phyloP scores from a whole-genome alignment of 208 protist species.

The Borovskyia barvae region DNA sequence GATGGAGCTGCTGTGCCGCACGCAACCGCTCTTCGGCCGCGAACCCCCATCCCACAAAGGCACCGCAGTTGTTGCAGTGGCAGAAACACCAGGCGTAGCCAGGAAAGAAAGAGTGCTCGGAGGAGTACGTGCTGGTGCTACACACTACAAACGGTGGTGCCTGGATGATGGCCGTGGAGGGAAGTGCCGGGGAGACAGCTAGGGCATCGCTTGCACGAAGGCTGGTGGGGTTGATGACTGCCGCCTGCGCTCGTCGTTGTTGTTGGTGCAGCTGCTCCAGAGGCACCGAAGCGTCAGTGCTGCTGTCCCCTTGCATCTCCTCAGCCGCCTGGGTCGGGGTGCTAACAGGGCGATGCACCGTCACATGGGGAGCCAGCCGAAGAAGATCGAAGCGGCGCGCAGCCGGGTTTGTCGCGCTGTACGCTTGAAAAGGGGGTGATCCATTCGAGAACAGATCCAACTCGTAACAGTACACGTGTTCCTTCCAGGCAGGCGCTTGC shows the following conservation, averaged over 20 bases:
- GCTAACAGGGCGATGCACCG: background rate
- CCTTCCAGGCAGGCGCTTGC: constrained; percentile 23
- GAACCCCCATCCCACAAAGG: constrained; percentile 85
- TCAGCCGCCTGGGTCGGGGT: background rate
- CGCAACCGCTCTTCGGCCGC: constrained; percentile 14
- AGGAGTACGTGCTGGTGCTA: constrained; percentile 37
- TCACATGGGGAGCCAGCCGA: constrained; percentile 32
- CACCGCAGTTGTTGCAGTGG: constrained; percentile 49
- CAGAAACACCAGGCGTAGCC: constrained; percentile 73
- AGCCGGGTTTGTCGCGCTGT: constrained; percentile 78
- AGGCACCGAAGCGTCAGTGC: background rate
- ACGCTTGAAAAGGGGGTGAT: constrained; percentile 47
- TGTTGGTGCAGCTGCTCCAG: background rate
- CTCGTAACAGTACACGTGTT: constrained; percentile 76
- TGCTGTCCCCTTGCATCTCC: too few species aligned
- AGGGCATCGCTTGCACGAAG: too few species aligned
- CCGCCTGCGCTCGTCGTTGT: background rate
- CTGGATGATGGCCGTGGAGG: background rate
- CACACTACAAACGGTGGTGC: constrained; percentile 19
- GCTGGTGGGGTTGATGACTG: background rate
- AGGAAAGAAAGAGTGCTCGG: constrained; percentile 77
- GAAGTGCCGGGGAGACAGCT: too few species aligned
- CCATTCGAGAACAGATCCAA: constrained; percentile 64
- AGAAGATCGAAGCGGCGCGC: constrained; percentile 71
- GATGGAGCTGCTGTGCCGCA: background rate